Conservation (phyloP, 2,329 filamentous ascomycete genomes). For the Colletotrichum australisinense region DNA sequence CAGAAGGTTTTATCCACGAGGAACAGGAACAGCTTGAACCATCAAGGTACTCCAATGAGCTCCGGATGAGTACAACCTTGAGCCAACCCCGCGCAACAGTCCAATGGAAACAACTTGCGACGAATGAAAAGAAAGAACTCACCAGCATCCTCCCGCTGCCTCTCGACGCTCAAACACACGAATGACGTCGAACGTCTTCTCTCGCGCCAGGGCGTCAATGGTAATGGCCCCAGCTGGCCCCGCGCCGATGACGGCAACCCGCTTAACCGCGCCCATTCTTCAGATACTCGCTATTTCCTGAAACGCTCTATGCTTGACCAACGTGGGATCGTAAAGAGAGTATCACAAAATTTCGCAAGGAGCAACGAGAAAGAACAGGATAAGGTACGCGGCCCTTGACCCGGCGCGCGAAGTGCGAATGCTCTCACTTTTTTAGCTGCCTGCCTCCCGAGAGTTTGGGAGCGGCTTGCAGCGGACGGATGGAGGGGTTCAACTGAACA, state of each 20-base stretch:
- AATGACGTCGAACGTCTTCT: constrained; percentile 68
- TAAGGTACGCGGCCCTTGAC: background rate
- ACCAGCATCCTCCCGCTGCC: constrained; percentile 71
- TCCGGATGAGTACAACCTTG: background rate
- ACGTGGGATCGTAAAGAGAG: background rate
- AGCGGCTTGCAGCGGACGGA: constrained; percentile 2
- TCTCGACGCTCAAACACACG: constrained; percentile 72
- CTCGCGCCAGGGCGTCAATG: constrained; percentile 69
- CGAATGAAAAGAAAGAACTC: constrained; percentile 37
- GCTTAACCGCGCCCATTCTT: constrained; percentile 40
- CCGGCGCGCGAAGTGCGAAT: background rate
- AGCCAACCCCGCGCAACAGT: background rate
- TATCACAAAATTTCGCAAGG: background rate
- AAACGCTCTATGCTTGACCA: background rate
- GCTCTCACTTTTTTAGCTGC: constrained; percentile 10
- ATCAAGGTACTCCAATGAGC: constrained; percentile 4
- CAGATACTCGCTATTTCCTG: background rate
- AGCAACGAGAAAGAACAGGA: background rate
- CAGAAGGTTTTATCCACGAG: too few relatives aligned
- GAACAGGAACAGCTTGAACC: background rate
- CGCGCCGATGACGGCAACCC: constrained; percentile 70
- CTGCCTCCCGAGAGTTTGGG: constrained; percentile 7
- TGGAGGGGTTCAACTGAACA: background rate
- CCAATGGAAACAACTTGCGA: background rate
- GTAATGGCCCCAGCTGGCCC: constrained; percentile 71